Base-by-base conservation (phyloP, 805 yeast genomes). In the Hanseniaspora occidentalis region DNA sequence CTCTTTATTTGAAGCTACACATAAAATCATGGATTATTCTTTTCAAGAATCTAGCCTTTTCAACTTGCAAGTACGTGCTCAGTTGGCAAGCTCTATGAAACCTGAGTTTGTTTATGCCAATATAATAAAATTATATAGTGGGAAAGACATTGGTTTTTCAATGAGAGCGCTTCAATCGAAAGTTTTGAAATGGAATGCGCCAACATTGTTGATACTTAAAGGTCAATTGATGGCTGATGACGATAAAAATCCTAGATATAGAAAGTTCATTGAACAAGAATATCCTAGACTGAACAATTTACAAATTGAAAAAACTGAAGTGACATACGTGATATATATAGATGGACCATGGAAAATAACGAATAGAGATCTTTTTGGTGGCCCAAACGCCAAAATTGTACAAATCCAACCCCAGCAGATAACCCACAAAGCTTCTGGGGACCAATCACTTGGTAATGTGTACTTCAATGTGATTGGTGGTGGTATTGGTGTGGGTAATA, bases 101-200 rank as follows among this genome's bases (percentile, higher is more conserved):
- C 51, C 57, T 1, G 69, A 63, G 22, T 47, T 72, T 3, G 60
- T 74, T 0, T 63, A 62, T 18, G 61, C 71, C 3, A 68, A 71
- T 34, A 52, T 82, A 40, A 65, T 74, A 35, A 75, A 74, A 48
- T 67, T 88, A 9, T 88, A 79, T 50, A 65, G 70, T 7, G 96
- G 94, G 0, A 63, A 84, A 8, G 79, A 57, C 24, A 47, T 50
- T 38, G 97, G 97, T 2, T 89, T 83, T 55, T 84, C 95, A 0
- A 84, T 88, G 71, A 64, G 94, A 23, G 80, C 95, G 0, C 70
- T 89, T 43, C 95, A 88, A 58, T 71, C 79, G 42, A 84, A 79
- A 46, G 81, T 80, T 0, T 75, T 84, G 64, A 84, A 86, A 50
- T 89, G 96, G 95, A 77, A 74, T 49, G 92, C 95, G 0, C 95